A percentile compares a stretch with the other conserved stretches of the same genome.
Conservation (phyloP, 768 basidiomycete species). For the Phallus indusiatus region DNA sequence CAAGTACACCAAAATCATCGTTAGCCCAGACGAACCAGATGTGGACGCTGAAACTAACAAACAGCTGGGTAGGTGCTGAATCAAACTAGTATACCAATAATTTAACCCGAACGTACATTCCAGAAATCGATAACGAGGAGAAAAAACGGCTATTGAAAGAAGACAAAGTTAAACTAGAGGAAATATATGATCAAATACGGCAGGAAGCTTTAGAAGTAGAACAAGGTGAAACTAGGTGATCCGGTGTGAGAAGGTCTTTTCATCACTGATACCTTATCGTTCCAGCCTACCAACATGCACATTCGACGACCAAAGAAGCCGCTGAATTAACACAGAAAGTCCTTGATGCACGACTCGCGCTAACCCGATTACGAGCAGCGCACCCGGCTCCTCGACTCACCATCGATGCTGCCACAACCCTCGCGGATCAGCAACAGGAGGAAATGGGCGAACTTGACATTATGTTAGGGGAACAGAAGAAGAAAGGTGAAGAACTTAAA, state of each 20-base stretch:
- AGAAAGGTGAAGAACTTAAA: slow-evolving; percentile 43
- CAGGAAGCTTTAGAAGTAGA: slow-evolving; percentile 61
- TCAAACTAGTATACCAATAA: neutral
- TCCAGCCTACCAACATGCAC: slow-evolving; percentile 53
- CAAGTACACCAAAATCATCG: slow-evolving; percentile 78
- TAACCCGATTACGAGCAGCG: slow-evolving; percentile 72
- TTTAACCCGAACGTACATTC: neutral
- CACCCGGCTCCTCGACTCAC: slow-evolving; percentile 78
- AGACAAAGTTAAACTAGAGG: slow-evolving; percentile 52
- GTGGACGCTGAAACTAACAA: slow-evolving; percentile 77
- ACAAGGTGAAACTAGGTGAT: slow-evolving; percentile 33
- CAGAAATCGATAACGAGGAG: slow-evolving; percentile 48
- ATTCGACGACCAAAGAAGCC: slow-evolving; percentile 42
- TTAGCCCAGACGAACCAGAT: slow-evolving; percentile 74
- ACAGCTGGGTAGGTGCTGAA: slow-evolving; percentile 25
- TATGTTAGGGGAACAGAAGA: slow-evolving; percentile 44
- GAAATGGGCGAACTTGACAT: slow-evolving; percentile 75
- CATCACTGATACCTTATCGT: neutral
- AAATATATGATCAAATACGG: slow-evolving; percentile 53
- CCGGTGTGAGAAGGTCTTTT: neutral
- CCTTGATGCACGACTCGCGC: slow-evolving; percentile 69
- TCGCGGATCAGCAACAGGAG: slow-evolving; percentile 64
- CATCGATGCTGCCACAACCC: slow-evolving; percentile 59
- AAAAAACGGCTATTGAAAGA: slow-evolving; percentile 63
- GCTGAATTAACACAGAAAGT: slow-evolving; percentile 63